Percentiles rank a stretch among this genome's conserved stretches.
These are phyloP conservation scores for Aspergillus calidoustus DNA, from an alignment of 2,329 filamentous ascomycete genomes.

Conservation along the genomic window DNA sequence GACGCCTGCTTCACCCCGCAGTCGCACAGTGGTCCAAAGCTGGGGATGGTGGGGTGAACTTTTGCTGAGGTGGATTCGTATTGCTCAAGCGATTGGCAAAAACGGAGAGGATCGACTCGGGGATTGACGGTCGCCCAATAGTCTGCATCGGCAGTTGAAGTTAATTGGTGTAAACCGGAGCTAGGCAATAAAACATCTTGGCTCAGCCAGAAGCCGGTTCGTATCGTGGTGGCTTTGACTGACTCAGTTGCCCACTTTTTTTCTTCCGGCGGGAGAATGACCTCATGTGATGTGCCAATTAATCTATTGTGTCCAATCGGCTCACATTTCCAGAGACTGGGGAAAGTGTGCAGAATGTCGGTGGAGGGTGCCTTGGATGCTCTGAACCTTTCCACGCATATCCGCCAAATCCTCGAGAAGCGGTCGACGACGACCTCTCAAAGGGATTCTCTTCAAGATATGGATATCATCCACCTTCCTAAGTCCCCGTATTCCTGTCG, in stretches of 20 bases:
- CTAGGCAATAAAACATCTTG: background rate
- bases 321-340: background rate
- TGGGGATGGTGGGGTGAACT: background rate
- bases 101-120: background rate
- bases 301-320: background rate
- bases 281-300: background rate
- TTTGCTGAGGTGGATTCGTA: background rate
- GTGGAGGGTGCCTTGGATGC: background rate
- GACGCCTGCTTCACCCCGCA: constrained; percentile 3
- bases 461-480: background rate
- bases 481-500: background rate
- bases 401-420: background rate
- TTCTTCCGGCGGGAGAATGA: background rate
- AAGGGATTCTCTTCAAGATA: background rate
- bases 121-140: background rate
- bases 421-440: background rate
- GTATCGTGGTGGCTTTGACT: background rate
- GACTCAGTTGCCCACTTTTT: background rate
- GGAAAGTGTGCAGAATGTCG: background rate
- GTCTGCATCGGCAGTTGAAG: background rate
- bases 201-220: background rate
- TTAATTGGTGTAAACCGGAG: background rate
- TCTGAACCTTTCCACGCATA: background rate
- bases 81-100: background rate
- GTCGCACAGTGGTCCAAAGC: background rate